A percentile compares a stretch with the other conserved stretches of the same genome.
Conservation (phyloP, 305 asterid genomes). For the Galium porrigens region DNA sequence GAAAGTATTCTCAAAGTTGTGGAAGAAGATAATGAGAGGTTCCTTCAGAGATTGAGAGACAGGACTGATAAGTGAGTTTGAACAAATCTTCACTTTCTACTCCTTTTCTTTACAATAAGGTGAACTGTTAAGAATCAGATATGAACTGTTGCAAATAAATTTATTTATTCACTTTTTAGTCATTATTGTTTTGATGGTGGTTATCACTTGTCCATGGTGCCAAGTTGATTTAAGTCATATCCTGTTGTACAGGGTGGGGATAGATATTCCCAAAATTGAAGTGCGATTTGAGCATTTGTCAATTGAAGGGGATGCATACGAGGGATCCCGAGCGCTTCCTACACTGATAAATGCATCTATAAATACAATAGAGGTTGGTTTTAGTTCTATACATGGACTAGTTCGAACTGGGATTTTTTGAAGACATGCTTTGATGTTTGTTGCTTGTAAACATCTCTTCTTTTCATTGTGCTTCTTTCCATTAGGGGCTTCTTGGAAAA, state of each 20-base stretch:
- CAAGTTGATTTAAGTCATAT: background rate
- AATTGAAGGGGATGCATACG: constrained; percentile 58
- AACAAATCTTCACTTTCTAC: background rate
- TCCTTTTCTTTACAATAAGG: background rate
- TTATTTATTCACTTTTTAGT: background rate
- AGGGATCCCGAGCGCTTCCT: constrained; percentile 86
- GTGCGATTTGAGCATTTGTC: constrained; percentile 64
- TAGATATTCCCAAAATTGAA: constrained; percentile 73
- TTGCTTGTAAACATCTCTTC: background rate
- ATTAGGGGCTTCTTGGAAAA: constrained; percentile 53
- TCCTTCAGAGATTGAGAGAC: constrained; percentile 55
- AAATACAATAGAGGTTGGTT: constrained; percentile 54
- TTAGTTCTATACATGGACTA: background rate
- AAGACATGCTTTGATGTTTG: background rate
- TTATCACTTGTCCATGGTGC: background rate
- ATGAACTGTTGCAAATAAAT: background rate
- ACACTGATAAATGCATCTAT: constrained; percentile 58
- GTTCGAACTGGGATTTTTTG: background rate
- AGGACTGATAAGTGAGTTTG: constrained; percentile 65
- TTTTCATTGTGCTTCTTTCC: constrained; percentile 6
- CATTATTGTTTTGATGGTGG: background rate
- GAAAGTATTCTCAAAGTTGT: constrained; percentile 51
- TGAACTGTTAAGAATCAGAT: background rate
- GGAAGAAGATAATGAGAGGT: constrained; percentile 81
- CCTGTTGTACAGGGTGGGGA: constrained; percentile 46